phyloP scores from a whole-genome alignment of 257 asterid genomes.

The Jaltomata sinuosa region DNA sequence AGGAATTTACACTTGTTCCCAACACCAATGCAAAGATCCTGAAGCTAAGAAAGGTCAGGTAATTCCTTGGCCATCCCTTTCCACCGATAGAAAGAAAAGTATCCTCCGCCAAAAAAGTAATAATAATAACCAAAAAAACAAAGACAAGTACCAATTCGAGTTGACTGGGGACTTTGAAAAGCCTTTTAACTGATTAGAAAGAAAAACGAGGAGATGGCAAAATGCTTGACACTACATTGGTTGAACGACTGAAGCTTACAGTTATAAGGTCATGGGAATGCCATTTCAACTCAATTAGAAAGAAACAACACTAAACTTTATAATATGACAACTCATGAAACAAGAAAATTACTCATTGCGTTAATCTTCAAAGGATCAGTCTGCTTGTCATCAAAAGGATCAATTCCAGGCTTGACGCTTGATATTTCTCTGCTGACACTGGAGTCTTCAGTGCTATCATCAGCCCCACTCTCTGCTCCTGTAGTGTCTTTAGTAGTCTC shows the following conservation, averaged over 20 bases:
- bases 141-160: neutral
- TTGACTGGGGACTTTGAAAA: neutral
- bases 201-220: neutral
- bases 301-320: neutral
- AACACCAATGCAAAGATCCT: neutral
- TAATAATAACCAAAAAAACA: neutral
- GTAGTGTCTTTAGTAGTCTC: slow-evolving; percentile 29
- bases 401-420: slow-evolving; percentile 48
- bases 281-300: neutral
- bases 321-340: neutral
- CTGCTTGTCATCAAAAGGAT: slow-evolving; percentile 69
- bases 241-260: neutral
- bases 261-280: neutral
- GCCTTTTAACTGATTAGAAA: neutral
- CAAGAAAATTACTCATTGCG: slow-evolving; percentile 61
- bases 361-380: slow-evolving; percentile 56
- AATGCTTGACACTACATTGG: neutral
- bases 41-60: neutral
- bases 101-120: neutral
- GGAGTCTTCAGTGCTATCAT: slow-evolving; percentile 9
- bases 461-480: slow-evolving; percentile 21
- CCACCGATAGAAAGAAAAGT: neutral
- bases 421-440: slow-evolving; percentile 9
- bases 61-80: neutral
- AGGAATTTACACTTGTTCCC: neutral